These are phyloP conservation scores for Aegilops tauschii DNA, from an alignment of 176 grass and related monocot species.

Conservation along the genomic window DNA sequence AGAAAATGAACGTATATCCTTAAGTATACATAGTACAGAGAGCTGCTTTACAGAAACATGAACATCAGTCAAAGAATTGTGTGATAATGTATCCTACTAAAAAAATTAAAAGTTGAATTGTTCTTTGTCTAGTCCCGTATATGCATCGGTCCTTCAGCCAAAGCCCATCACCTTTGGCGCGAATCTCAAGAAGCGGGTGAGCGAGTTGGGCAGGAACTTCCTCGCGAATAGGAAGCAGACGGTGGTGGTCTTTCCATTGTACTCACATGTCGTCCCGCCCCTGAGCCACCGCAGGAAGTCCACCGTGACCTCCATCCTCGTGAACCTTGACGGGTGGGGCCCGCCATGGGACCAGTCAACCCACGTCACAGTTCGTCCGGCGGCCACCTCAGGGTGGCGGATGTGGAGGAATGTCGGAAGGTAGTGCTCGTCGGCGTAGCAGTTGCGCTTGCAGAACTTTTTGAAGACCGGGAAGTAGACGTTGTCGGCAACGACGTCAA, in stretches of 20 bases:
- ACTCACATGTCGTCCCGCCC: conserved; percentile 36
- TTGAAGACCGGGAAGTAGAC: conserved; percentile 52
- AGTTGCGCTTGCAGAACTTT: conserved; percentile 42
- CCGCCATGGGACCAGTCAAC: conserved; percentile 72
- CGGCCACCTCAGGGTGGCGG: neutral
- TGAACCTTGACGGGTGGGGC: conserved; percentile 55
- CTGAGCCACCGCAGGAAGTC: conserved; percentile 57
- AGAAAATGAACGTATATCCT: neutral
- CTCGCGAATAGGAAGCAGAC: conserved; percentile 71
- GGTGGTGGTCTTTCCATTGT: conserved; percentile 48
- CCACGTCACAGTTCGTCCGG: conserved; percentile 59
- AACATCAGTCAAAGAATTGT: neutral
- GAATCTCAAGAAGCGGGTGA: conserved; percentile 63
- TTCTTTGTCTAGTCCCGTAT: neutral
- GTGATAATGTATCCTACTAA: neutral
- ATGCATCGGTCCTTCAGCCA: neutral
- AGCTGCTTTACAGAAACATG: neutral
- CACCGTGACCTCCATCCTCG: conserved; percentile 49
- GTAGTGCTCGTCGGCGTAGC: conserved; percentile 82
- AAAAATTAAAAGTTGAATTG: neutral
- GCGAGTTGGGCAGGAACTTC: conserved; percentile 70
- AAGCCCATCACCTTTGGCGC: conserved; percentile 70
- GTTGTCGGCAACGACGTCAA: conserved; percentile 37
- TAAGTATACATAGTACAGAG: neutral
- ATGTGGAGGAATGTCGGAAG: conserved; percentile 54